Conservation (phyloP, 208 protist genomes). For the Trypanosoma vivax region DNA sequence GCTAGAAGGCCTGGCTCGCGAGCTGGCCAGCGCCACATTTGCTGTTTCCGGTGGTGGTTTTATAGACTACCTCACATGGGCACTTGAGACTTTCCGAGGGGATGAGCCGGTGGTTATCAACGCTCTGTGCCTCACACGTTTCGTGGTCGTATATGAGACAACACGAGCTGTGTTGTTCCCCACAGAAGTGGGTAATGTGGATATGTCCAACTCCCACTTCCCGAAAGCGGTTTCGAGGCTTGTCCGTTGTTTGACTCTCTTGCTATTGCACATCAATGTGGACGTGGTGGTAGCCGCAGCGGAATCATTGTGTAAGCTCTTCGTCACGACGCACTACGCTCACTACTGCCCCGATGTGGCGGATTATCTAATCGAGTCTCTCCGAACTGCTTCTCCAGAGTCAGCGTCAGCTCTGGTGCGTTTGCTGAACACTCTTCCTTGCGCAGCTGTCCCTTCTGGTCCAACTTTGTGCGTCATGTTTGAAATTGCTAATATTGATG, state of each 20-base stretch:
- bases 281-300: constrained; percentile 27
- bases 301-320: constrained; percentile 16
- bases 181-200: neutral
- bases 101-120: constrained; percentile 30
- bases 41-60: constrained; percentile 1
- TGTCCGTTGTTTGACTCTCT: constrained; percentile 14
- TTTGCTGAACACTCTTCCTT: constrained; percentile 17
- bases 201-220: neutral
- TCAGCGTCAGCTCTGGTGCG: constrained; percentile 21
- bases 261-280: constrained; percentile 28
- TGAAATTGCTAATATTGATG: constrained; percentile 4
- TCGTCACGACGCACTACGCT: neutral
- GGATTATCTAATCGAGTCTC: constrained; percentile 39
- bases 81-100: constrained; percentile 19
- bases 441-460: constrained; percentile 8
- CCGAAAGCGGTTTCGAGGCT: constrained; percentile 8
- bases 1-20: constrained; percentile 21
- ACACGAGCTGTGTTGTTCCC: constrained; percentile 3
- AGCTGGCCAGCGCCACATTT: neutral
- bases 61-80: constrained; percentile 12
- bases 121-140: constrained; percentile 21
- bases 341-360: constrained; percentile 14
- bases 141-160: constrained; percentile 13
- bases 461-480: constrained; percentile 19
- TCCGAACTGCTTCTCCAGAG: constrained; percentile 13